These are phyloP conservation scores for Ganoderma lucidum DNA, from an alignment of 1,284 basidiomycete species.

Conservation along the genomic window DNA sequence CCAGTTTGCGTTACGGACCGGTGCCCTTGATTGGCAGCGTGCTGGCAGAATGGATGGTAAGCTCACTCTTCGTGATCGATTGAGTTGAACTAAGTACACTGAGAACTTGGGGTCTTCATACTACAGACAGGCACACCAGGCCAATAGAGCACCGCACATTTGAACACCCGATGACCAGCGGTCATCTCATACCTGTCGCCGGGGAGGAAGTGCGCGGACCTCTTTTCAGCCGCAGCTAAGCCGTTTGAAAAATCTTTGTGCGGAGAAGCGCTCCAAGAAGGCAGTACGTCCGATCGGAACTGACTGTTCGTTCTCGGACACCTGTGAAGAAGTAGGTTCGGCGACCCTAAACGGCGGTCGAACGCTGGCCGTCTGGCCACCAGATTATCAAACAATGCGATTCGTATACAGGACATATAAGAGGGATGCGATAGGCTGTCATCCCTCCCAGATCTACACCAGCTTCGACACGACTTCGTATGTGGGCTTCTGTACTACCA, in stretches of 20 bases:
- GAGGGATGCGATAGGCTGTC: neutral
- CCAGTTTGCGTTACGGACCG: neutral
- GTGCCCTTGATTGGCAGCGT: neutral
- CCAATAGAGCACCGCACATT: neutral
- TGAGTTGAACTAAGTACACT: neutral
- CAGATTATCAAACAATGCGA: neutral
- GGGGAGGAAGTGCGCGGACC: slow-evolving; percentile 3
- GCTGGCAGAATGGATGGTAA: neutral
- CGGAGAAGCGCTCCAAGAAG: neutral
- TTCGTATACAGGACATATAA: slow-evolving; percentile 2
- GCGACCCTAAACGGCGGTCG: neutral
- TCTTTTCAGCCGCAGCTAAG: neutral
- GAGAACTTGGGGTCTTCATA: neutral
- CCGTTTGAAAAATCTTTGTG: neutral
- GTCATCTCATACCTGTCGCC: neutral
- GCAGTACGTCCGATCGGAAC: slow-evolving; percentile 5
- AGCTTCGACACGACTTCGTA: neutral
- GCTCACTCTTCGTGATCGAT: neutral
- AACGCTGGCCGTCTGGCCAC: neutral
- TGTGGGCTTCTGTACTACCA: neutral
- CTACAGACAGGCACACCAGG: neutral
- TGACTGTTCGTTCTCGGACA: neutral
- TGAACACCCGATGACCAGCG: neutral
- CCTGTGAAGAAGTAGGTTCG: neutral
- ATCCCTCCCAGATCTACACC: neutral